Base-by-base conservation (phyloP, 345 rosid genomes). In the Eucalyptus decipiens region DNA sequence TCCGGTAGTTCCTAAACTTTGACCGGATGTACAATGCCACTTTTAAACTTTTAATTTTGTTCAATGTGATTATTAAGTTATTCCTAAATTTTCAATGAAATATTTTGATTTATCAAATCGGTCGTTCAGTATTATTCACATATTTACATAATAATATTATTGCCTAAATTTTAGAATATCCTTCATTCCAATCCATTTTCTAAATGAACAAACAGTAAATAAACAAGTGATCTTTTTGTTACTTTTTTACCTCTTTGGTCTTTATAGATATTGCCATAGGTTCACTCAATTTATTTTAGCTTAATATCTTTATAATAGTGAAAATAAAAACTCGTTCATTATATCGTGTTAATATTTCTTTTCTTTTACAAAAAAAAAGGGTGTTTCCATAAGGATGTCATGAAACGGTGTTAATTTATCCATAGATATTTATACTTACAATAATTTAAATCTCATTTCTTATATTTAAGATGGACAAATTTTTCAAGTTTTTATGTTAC, bases 331-430 rank as follows among this genome's bases (percentile, higher is more conserved):
- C 28, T 76, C 83, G 37, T 76, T 37, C 2, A 37, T 9, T 37
- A 37, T 3, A 19, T 11, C 0, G 0, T 1, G 28, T 6, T 37
- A 4, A 76, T 40, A 11, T 76, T 17, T 40, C 0, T 37, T 76
- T 76, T 3, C 8, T 0, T 72, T 72, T 19, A 5, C 8, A 3
- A 49, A 14, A 43, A 30, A 3, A 34, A 17, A 9, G 3, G 37
- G 4, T 3, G 12, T 19, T 72, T 72, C 6, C 15, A 72, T 5
- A 19, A 72, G 47, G 28, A 40, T 40, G 83, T 76, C 16, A 76
- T 76, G 28, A 40, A 76, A 37, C 5, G 0, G 6, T 37, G 7
- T 76, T 21, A 37, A 37, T 72, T 3, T 6, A 37, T 72, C 43
- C 23, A 72, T 6, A 21, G 2, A 37, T 37, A 5, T 9, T 10